Evolutionary conservation across 768 basidiomycete genomes (phyloP).

Genomic region (Mycena sanguinolenta): DNA sequence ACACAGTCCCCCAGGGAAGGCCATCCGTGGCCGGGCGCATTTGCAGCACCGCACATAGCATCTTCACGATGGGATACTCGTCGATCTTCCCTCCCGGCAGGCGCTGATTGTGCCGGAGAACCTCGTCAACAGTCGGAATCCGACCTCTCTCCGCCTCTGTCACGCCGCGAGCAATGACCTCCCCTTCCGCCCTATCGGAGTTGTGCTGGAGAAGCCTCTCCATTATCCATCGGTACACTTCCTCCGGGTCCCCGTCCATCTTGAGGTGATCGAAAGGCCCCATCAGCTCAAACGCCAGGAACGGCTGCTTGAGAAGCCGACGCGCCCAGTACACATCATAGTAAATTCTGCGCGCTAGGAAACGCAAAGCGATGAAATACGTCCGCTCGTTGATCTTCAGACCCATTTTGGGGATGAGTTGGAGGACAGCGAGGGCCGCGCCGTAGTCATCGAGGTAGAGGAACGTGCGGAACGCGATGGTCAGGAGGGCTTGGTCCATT

Average conservation of each 20-base stretch:
- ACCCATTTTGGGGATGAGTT: conserved; percentile 44
- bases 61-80: conserved; percentile 21
- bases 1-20: conserved; percentile 13
- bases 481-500: conserved; percentile 46
- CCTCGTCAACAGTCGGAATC: conserved; percentile 23
- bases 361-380: conserved; percentile 56
- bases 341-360: conserved; percentile 42
- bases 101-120: conserved; percentile 1
- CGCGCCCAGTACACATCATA: conserved; percentile 29
- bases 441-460: conserved; percentile 61
- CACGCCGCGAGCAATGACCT: neutral
- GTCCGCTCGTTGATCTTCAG: conserved; percentile 51
- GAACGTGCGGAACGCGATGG: conserved; percentile 59
- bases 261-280: conserved; percentile 13
- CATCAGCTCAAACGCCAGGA: conserved; percentile 20
- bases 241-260: conserved; percentile 12
- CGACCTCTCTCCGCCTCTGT: conserved; percentile 1
- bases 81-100: conserved; percentile 10
- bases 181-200: neutral
- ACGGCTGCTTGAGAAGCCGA: neutral
- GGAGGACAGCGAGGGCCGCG: conserved; percentile 58
- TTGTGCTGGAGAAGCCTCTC: conserved; percentile 19
- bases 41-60: conserved; percentile 20
- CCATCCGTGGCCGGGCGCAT: neutral
- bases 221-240: conserved; percentile 26